Conservation (phyloP, 495 filamentous ascomycete genomes). For the Sporormia fimetaria region DNA sequence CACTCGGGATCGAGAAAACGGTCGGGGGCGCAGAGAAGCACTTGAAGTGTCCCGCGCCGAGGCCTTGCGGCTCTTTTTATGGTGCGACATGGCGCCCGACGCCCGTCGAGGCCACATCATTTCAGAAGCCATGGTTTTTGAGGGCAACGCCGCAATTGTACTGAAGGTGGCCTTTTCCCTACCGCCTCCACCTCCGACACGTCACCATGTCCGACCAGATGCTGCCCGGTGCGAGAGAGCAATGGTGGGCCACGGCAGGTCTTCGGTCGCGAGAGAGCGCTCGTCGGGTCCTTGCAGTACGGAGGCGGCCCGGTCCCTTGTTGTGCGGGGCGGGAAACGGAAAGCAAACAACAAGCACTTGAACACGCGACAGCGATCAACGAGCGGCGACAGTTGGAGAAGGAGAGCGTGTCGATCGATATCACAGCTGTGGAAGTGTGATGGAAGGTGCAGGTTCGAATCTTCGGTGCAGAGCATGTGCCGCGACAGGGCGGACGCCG, state of each 20-base stretch:
- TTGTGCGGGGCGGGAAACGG: neutral
- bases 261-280: no score
- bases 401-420: conserved; percentile 8
- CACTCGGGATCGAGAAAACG: neutral
- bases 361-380: conserved; percentile 2
- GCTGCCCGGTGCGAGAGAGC: no score
- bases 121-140: conserved; percentile 3
- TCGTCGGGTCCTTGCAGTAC: no score
- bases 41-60: neutral
- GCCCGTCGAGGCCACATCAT: no score
- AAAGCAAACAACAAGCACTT: neutral
- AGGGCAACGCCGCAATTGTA: conserved; percentile 1
- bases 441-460: neutral
- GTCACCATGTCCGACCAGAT: no score
- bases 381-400: conserved; percentile 19
- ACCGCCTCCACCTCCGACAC: no score
- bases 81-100: conserved; percentile 13
- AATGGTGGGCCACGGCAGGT: no score
- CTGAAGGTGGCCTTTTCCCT: conserved; percentile 1
- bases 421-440: conserved; percentile 1
- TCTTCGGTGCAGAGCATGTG: neutral
- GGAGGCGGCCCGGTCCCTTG: neutral
- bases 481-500: conserved; percentile 5
- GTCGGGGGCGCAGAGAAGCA: conserved; percentile 3
- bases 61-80: conserved; percentile 1